Evolutionary conservation across 495 filamentous ascomycete genomes (phyloP).

Genomic region (Xylaria cubensis): DNA sequence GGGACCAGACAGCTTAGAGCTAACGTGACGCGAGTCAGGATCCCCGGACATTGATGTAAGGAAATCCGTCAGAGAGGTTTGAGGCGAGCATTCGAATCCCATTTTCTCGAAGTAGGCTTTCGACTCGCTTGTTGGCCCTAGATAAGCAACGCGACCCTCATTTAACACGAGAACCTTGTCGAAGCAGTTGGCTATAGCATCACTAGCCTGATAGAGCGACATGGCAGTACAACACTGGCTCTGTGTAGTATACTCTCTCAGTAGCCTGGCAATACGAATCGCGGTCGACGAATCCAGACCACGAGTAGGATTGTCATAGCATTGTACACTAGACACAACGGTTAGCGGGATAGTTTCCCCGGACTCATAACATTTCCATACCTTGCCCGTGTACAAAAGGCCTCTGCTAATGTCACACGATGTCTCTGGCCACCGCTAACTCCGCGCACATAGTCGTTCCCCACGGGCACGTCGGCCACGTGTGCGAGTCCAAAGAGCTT

Average conservation of each 20-base stretch:
- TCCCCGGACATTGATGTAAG: conserved; percentile 71
- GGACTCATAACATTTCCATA: conserved; percentile 23
- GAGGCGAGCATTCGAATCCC: conserved; percentile 70
- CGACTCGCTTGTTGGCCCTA: conserved; percentile 61
- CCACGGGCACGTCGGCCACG: conserved; percentile 82
- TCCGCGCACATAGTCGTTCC: conserved; percentile 81
- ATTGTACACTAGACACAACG: conserved; percentile 41
- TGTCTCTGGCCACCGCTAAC: conserved; percentile 69
- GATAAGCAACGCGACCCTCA: conserved; percentile 71
- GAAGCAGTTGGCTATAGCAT: conserved; percentile 68
- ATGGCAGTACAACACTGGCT: conserved; percentile 63
- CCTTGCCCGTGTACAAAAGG: conserved; percentile 56
- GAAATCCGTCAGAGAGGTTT: conserved; percentile 77
- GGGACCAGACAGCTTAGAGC: conserved; percentile 42
- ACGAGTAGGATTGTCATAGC: conserved; percentile 59
- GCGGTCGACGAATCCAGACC: conserved; percentile 59
- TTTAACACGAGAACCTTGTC: conserved; percentile 72
- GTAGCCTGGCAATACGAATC: conserved; percentile 53
- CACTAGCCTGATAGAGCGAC: conserved; percentile 75
- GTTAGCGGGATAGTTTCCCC: neutral
- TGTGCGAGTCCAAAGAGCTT: conserved; percentile 63
- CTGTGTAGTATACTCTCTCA: conserved; percentile 64
- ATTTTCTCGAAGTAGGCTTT: conserved; percentile 66
- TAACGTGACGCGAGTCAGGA: conserved; percentile 24
- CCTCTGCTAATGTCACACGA: conserved; percentile 63